Conservation (phyloP, 352 stramenopile genomes). For the Pythium pectinolyticum region DNA sequence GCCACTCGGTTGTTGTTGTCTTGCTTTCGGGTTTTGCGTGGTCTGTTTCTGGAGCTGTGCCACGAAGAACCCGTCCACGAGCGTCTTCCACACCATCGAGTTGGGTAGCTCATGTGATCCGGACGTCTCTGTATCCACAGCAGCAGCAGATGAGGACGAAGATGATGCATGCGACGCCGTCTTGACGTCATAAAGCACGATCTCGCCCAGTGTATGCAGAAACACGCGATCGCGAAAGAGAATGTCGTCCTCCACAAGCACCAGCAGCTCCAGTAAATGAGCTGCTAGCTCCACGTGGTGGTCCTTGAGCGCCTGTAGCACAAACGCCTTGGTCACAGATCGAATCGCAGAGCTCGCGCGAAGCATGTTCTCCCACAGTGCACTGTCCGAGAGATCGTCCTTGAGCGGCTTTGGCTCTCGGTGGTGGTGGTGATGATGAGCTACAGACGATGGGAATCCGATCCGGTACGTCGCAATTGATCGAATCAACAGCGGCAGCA, state of each 20-base stretch:
- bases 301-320: conserved; percentile 67
- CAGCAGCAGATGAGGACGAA: too few species aligned
- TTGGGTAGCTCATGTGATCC: conserved; percentile 30
- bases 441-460: conserved; percentile 4
- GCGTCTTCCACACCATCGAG: conserved; percentile 53
- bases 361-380: conserved; percentile 74
- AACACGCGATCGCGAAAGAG: conserved; percentile 71
- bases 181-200: conserved; percentile 49
- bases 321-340: conserved; percentile 62
- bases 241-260: conserved; percentile 62
- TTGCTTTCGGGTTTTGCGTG: conserved; percentile 38
- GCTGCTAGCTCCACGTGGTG: conserved; percentile 53
- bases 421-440: too few species aligned
- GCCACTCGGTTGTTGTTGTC: conserved; percentile 25
- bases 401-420: conserved; percentile 41
- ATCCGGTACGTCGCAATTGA: conserved; percentile 55
- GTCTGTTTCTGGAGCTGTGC: conserved; percentile 35
- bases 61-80: conserved; percentile 71
- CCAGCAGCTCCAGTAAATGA: conserved; percentile 54
- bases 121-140: conserved; percentile 31
- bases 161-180: too few species aligned
- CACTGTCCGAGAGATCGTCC: conserved; percentile 44
- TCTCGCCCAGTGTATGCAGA: conserved; percentile 67
- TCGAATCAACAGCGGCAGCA: conserved; percentile 66
- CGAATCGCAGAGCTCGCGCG: conserved; percentile 72